These are phyloP conservation scores for Debaryomyces prosopidis DNA, from an alignment of 805 yeast species.

Conservation along the genomic window DNA sequence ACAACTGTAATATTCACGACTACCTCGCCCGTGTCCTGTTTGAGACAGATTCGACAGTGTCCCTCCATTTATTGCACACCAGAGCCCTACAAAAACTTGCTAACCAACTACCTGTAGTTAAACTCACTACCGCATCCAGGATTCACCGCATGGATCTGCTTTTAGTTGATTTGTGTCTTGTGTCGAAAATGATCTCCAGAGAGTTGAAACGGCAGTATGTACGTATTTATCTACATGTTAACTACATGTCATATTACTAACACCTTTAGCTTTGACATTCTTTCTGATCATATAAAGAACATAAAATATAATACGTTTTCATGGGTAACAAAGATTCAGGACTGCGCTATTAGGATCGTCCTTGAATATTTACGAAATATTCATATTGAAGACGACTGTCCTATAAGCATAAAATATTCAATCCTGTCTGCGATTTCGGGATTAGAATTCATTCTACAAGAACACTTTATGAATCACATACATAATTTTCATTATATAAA, in stretches of 20 bases:
- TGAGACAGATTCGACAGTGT: neutral
- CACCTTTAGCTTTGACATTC: neutral
- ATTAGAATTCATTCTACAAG: conserved; percentile 1
- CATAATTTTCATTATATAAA: conserved; percentile 1
- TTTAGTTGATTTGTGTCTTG: neutral
- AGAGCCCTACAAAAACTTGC: neutral
- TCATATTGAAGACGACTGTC: conserved; percentile 1
- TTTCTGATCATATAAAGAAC: neutral
- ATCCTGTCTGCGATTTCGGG: neutral
- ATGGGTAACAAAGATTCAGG: conserved; percentile 1
- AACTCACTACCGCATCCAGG: neutral
- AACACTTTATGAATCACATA: neutral
- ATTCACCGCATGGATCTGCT: conserved; percentile 1
- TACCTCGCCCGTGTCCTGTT: neutral
- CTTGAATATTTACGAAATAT: conserved; percentile 2
- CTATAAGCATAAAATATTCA: neutral
- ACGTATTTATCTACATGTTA: neutral
- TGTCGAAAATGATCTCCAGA: neutral
- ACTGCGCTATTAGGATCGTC: neutral
- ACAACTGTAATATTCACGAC: neutral
- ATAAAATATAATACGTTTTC: neutral
- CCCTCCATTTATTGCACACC: neutral
- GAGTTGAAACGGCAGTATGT: conserved; percentile 1
- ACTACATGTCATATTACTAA: neutral
- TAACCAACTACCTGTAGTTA: neutral